phyloP scores from a whole-genome alignment of 139 green algal genomes.

The Asterochloris sp. region DNA sequence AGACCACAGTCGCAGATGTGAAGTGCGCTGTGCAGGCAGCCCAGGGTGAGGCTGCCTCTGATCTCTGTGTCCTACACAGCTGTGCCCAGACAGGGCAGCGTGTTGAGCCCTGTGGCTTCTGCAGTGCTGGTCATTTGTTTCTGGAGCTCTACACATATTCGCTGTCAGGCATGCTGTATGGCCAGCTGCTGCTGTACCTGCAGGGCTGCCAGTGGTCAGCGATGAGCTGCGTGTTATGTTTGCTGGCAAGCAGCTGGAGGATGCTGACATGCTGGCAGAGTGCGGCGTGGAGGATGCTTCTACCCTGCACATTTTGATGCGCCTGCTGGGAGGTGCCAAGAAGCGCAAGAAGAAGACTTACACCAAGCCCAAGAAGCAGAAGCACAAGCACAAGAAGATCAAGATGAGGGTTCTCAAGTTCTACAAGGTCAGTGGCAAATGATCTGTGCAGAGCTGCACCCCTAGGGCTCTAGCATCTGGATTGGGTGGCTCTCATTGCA shows the following conservation, averaged over 20 bases:
- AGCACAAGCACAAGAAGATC: constrained; percentile 99
- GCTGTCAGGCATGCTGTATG: no score
- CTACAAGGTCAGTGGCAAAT: constrained; percentile 57
- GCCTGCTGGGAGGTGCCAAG: constrained; percentile 95
- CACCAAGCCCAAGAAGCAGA: constrained; percentile 99
- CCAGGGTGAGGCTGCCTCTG: constrained; percentile 51
- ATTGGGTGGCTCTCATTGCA: no score
- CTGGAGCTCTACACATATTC: not conserved
- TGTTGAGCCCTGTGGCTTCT: no score
- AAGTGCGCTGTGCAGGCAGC: constrained; percentile 70
- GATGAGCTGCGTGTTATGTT: constrained; percentile 80
- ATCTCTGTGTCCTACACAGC: not conserved
- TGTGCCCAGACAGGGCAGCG: not conserved
- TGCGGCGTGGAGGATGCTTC: constrained; percentile 79
- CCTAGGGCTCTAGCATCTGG: no score
- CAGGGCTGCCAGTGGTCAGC: constrained; percentile 54
- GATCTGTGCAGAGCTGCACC: not conserved
- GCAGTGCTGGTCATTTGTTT: not conserved
- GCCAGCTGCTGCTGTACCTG: not conserved
- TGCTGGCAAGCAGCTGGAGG: constrained; percentile 75
- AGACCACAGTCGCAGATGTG: constrained; percentile 72
- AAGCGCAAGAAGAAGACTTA: constrained; percentile 99
- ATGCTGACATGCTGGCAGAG: constrained; percentile 46
- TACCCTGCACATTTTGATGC: constrained; percentile 77
- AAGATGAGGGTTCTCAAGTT: constrained; percentile 74